Base-by-base conservation (phyloP, 305 asterid species). In the Fraxinus baroniana region DNA sequence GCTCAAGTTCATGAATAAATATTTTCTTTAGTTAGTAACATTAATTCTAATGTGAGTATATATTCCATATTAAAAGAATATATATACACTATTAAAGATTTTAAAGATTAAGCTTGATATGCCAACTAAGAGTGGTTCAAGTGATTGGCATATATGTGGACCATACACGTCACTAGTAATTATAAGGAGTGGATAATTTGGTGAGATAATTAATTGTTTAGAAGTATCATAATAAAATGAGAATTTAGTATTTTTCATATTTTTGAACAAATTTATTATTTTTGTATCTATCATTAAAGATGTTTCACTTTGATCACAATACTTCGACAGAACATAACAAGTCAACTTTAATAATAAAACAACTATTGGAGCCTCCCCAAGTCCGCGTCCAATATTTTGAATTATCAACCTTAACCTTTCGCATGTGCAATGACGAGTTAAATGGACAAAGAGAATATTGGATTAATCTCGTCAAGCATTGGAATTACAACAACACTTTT, bases 81-180 rank as follows among this genome's bases (percentile, higher is more conserved):
- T 8, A 39, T 8, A 39, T 39, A 39, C 5, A 39, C 22, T 0
- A n/a, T n/a, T n/a, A n/a, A n/a, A n/a, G n/a, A 3, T 44, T 10
- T 44, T 44, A 44, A 44, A 44, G 17, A 12, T 44, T 44, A 36
- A 73, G 3, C 4, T 22, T 10, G 26, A 60, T 78, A 24, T 83
- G 80, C 83, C 80, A 83, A 79, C 78, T 79, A 60, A 78, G 76
- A 26, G 79, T 78, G 76, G 79, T 78, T 82, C 81, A 62, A 37
- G 84, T 41, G 28, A 52, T 41, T 32, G 12, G 78, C 81, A 78
- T 74, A 30, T 55, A 39, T 13, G 39, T 60, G 75, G 57, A 60
- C 37, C 75, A 78, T 33, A 46, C 57, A 46, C 1, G n/a, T 0
- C 4, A 7, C 0, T 37, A 0, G n/a, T 46, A 35, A 5, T 35